These are phyloP conservation scores for Diaporthe aspalathi DNA, from an alignment of 2,329 filamentous ascomycete genomes.

Conservation along the genomic window DNA sequence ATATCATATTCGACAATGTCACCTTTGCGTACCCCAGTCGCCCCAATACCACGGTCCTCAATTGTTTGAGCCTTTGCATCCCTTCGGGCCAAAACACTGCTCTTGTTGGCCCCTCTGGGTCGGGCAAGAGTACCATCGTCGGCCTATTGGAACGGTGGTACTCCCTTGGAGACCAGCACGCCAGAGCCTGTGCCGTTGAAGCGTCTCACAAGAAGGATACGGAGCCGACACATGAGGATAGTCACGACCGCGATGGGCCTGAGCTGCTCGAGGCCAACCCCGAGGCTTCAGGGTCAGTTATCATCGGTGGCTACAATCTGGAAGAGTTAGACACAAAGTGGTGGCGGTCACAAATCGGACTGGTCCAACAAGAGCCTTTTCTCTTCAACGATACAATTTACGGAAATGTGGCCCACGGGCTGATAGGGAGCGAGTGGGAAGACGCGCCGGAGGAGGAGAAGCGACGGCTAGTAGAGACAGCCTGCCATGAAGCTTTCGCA, in stretches of 20 bases:
- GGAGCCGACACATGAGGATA: neutral
- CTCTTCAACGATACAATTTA: conserved; percentile 61
- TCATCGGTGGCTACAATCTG: conserved; percentile 27
- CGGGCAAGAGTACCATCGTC: conserved; percentile 84
- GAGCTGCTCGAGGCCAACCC: conserved; percentile 57
- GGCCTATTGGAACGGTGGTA: conserved; percentile 79
- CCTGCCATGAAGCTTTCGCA: conserved; percentile 75
- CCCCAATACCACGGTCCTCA: conserved; percentile 61
- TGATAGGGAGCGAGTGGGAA: conserved; percentile 56
- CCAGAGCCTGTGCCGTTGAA: neutral
- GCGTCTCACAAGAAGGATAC: neutral
- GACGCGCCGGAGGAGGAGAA: conserved; percentile 53
- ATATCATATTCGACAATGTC: conserved; percentile 71
- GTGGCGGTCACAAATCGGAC: conserved; percentile 61
- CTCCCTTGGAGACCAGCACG: conserved; percentile 26
- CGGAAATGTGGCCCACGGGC: conserved; percentile 65
- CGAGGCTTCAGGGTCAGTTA: neutral
- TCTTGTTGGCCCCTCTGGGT: conserved; percentile 83
- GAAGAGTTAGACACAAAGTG: conserved; percentile 70
- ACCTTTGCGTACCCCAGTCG: conserved; percentile 73
- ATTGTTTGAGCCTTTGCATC: conserved; percentile 62
- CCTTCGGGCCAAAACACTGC: conserved; percentile 80
- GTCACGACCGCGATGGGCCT: conserved; percentile 53
- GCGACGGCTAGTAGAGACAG: conserved; percentile 68
- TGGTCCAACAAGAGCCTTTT: conserved; percentile 54